phyloP scores from a whole-genome alignment of 179 eudicot genomes.

The Corrigiola litoralis region DNA sequence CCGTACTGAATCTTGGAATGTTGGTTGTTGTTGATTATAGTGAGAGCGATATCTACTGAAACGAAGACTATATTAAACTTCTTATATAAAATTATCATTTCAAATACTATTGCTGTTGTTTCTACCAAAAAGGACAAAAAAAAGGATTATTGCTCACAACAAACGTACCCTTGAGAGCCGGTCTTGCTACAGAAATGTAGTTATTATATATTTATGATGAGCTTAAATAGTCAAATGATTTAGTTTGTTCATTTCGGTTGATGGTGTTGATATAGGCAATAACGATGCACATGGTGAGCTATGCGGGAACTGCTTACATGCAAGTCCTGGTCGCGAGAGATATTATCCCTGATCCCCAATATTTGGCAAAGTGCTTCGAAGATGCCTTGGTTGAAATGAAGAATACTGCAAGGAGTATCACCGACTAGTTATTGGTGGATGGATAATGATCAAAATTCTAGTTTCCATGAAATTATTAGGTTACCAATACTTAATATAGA shows the following conservation, averaged over 20 bases:
- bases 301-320: constrained; percentile 58
- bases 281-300: constrained; percentile 68
- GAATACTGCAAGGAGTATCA: constrained; percentile 26
- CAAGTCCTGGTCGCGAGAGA: constrained; percentile 74
- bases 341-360: constrained; percentile 51
- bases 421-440: background rate
- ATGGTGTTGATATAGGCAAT: constrained; percentile 40
- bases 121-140: too few species aligned
- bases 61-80: too few species aligned
- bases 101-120: background rate
- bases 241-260: background rate
- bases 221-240: background rate
- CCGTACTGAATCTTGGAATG: too few species aligned
- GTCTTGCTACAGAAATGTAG: too few species aligned
- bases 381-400: constrained; percentile 63
- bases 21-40: too few species aligned
- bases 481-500: too few species aligned
- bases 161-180: too few species aligned
- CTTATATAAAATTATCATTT: too few species aligned
- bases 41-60: too few species aligned
- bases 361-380: constrained; percentile 68
- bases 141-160: too few species aligned
- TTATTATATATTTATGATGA: background rate
- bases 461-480: too few species aligned
- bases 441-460: too few species aligned